These are phyloP conservation scores for Alternaria gansuensis DNA, from an alignment of 2,329 filamentous ascomycete species.

Conservation along the genomic window DNA sequence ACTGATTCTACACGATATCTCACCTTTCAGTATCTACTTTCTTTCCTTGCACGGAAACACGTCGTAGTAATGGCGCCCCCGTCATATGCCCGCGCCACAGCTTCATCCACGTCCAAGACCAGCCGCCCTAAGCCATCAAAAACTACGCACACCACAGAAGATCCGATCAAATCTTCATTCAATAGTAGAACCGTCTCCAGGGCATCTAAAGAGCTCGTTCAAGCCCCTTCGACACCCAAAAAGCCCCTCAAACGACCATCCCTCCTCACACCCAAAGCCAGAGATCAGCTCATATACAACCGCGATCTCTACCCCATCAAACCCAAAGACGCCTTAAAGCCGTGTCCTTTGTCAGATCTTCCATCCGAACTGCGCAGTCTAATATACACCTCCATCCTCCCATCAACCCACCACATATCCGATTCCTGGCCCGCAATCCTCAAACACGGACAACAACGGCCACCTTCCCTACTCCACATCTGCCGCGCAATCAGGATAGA, in stretches of 20 bases:
- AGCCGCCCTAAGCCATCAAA: conserved; percentile 12
- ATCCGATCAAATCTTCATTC: neutral
- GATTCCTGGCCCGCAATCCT: neutral
- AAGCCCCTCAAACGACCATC: conserved; percentile 17
- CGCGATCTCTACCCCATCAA: conserved; percentile 14
- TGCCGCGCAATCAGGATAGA: conserved; percentile 43
- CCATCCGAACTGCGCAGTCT: conserved; percentile 17
- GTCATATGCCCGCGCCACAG: conserved; percentile 34
- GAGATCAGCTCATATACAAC: conserved; percentile 9
- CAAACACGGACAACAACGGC: neutral
- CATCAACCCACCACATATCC: conserved; percentile 5
- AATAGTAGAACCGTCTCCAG: neutral
- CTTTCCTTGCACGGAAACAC: neutral
- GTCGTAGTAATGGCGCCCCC: conserved; percentile 24
- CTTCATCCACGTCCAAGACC: conserved; percentile 23
- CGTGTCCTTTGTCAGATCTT: conserved; percentile 8
- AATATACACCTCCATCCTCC: conserved; percentile 21
- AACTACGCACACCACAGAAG: neutral
- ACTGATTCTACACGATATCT: neutral
- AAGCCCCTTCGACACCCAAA: neutral
- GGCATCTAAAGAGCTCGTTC: neutral
- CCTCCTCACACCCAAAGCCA: conserved; percentile 12
- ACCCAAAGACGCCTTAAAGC: conserved; percentile 9
- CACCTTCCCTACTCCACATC: conserved; percentile 27
- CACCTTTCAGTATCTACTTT: neutral